These are phyloP conservation scores for Cystobasidium slooffiae DNA, from an alignment of 1,284 basidiomycete genomes.

Conservation along the genomic window DNA sequence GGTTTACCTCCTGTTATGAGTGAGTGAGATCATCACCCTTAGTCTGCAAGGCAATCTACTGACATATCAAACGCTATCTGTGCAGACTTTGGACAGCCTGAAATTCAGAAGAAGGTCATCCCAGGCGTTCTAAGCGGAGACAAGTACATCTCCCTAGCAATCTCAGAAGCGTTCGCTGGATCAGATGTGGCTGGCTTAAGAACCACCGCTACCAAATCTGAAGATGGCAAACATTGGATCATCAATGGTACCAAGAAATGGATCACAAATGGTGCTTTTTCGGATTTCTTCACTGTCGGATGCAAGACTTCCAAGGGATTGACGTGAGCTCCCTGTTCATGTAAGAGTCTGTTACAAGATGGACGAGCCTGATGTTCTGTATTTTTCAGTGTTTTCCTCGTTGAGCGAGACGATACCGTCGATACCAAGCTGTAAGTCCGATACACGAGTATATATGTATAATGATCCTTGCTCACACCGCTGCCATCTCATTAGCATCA, in stretches of 20 bases:
- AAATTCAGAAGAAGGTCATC: conserved; percentile 75
- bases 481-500: conserved; percentile 53
- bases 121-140: conserved; percentile 79
- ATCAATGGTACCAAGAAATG: conserved; percentile 55
- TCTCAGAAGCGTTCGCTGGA: conserved; percentile 88
- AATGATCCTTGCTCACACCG: background rate
- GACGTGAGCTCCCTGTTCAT: conserved; percentile 3
- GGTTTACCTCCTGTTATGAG: conserved; percentile 70
- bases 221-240: conserved; percentile 70
- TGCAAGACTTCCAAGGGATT: conserved; percentile 38
- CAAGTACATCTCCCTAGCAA: conserved; percentile 81
- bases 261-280: conserved; percentile 55
- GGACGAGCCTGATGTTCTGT: background rate
- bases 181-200: conserved; percentile 58
- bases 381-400: conserved; percentile 27
- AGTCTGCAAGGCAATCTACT: background rate
- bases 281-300: conserved; percentile 39
- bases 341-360: too few species aligned
- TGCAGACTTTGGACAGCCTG: conserved; percentile 72
- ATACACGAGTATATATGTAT: background rate
- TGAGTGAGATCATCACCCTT: conserved; percentile 50
- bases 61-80: background rate
- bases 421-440: conserved; percentile 39
- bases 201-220: conserved; percentile 78
- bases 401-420: conserved; percentile 41